These are phyloP conservation scores for Verbascum thapsus DNA, from an alignment of 257 asterid species.

Conservation along the genomic window DNA sequence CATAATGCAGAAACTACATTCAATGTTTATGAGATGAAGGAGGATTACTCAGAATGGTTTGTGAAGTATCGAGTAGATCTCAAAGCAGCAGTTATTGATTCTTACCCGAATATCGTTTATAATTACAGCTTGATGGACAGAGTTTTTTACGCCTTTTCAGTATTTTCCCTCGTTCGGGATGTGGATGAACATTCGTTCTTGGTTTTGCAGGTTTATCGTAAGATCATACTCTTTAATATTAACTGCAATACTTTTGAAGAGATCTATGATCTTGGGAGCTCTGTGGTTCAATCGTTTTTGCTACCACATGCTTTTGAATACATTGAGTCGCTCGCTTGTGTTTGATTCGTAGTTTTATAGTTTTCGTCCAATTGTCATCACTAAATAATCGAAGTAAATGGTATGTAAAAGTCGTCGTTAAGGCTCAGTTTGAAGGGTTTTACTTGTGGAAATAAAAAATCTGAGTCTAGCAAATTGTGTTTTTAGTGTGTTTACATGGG, in stretches of 20 bases:
- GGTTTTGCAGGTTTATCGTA: constrained; percentile 19
- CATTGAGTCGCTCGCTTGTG: constrained; percentile 15
- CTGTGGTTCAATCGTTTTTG: not conserved
- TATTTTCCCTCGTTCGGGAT: not conserved
- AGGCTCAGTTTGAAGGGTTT: too few species aligned
- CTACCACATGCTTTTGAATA: not conserved
- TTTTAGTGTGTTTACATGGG: too few species aligned
- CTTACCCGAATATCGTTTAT: not conserved
- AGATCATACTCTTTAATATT: not conserved
- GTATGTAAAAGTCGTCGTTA: too few species aligned
- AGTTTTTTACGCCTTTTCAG: not conserved
- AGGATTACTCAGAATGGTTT: constrained; percentile 40
- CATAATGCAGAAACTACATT: not conserved
- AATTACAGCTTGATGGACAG: not conserved
- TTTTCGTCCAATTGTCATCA: too few species aligned
- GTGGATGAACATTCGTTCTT: constrained; percentile 2
- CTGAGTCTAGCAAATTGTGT: too few species aligned
- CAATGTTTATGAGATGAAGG: constrained; percentile 33
- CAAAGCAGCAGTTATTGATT: not conserved
- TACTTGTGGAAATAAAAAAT: too few species aligned
- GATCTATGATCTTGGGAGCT: not conserved
- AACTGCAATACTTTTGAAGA: constrained; percentile 1
- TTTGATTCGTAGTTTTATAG: not conserved
- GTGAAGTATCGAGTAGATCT: constrained; percentile 34
- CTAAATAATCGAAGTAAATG: too few species aligned